phyloP scores from a whole-genome alignment of 140 eudicot species.

The Stevia rebaudiana region DNA sequence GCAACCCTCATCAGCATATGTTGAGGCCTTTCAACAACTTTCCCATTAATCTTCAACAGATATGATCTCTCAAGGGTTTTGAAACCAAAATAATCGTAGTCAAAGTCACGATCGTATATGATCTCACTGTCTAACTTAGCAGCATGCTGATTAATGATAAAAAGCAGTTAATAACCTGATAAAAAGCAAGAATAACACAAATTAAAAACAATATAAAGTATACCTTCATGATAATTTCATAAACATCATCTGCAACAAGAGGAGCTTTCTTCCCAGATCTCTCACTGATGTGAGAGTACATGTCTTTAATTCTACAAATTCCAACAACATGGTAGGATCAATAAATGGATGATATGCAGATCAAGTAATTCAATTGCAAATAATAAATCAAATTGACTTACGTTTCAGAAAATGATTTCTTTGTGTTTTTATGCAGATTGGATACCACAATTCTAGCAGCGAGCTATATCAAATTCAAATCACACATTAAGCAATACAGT shows the following conservation, averaged over 20 bases:
- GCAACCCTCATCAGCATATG: slow-evolving; percentile 98
- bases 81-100: slow-evolving; percentile 92
- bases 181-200: slow-evolving; percentile 25
- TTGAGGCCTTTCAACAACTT: slow-evolving; percentile 94
- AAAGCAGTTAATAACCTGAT: slow-evolving; percentile 2
- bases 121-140: slow-evolving; percentile 90
- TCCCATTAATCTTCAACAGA: slow-evolving; percentile 67
- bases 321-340: neutral
- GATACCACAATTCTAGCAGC: slow-evolving; percentile 96
- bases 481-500: neutral
- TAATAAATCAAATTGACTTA: slow-evolving; percentile 25
- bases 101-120: slow-evolving; percentile 93
- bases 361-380: neutral
- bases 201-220: slow-evolving; percentile 39
- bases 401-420: slow-evolving; percentile 92
- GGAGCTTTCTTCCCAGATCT: slow-evolving; percentile 81
- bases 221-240: slow-evolving; percentile 86
- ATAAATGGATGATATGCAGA: neutral
- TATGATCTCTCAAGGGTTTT: slow-evolving; percentile 96
- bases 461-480: slow-evolving; percentile 39
- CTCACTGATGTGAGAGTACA: slow-evolving; percentile 66
- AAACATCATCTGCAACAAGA: slow-evolving; percentile 85
- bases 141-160: slow-evolving; percentile 54
- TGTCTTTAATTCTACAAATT: slow-evolving; percentile 58
- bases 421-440: slow-evolving; percentile 86